Conservation (phyloP, 139 green algal genomes). For the Chlorella vulgaris region DNA sequence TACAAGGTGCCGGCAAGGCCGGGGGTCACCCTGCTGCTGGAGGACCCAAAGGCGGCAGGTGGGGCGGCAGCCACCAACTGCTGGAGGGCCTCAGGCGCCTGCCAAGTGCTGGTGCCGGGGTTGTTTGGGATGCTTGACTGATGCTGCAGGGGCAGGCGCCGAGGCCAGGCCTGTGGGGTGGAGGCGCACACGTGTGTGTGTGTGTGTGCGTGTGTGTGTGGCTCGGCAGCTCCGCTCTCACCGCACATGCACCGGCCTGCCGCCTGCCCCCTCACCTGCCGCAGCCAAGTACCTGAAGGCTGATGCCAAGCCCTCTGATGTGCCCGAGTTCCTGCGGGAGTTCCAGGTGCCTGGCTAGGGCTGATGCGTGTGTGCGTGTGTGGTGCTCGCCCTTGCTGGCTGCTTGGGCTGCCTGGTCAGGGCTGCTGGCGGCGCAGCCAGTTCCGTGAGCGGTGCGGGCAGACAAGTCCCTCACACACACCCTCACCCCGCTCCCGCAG, state of each 20-base stretch:
- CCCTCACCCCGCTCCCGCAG: conserved; percentile 20
- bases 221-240: too few species aligned
- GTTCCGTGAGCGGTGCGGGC: background rate
- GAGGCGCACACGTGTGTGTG: too few species aligned
- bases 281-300: conserved; percentile 46
- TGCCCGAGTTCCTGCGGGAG: conserved; percentile 51
- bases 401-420: background rate
- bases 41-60: background rate
- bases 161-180: too few species aligned
- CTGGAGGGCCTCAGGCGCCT: too few species aligned
- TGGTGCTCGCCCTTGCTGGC: background rate
- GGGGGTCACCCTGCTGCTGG: background rate
- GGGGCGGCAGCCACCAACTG: background rate
- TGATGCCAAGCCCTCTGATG: conserved; percentile 18
- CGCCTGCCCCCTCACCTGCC: background rate
- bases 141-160: too few species aligned
- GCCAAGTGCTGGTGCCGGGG: too few species aligned
- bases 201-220: too few species aligned
- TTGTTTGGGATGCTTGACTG: too few species aligned
- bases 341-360: conserved; percentile 27
- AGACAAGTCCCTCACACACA: background rate
- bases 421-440: background rate
- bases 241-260: background rate
- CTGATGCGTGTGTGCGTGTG: background rate
- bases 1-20: background rate